Conservation (phyloP, 192 early-diverging fungal genomes). For the Blastocladiella britannica region DNA sequence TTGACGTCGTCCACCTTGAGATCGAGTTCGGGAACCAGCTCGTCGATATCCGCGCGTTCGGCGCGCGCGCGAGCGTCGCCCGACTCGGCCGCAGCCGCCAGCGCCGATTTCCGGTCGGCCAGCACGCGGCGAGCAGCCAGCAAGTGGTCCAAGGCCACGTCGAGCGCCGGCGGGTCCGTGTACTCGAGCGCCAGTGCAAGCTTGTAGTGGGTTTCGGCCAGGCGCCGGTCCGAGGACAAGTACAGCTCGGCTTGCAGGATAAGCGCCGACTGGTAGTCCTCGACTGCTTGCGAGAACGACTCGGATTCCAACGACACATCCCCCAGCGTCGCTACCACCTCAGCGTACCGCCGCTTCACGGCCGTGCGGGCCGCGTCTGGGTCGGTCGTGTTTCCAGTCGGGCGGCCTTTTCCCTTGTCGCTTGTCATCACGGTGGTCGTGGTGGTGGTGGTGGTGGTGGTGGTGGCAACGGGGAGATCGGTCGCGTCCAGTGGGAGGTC, state of each 20-base stretch:
- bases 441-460: too few relatives aligned
- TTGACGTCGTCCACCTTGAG: slow-evolving; percentile 9
- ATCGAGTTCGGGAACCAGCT: slow-evolving; percentile 9
- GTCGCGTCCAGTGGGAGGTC: background rate
- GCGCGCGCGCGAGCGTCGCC: background rate
- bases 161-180: slow-evolving; percentile 5
- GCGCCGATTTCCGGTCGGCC: too few relatives aligned
- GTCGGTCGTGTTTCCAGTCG: background rate
- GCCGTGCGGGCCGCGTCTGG: background rate
- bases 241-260: slow-evolving; percentile 8
- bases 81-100: too few relatives aligned
- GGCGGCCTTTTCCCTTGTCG: background rate
- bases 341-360: slow-evolving; percentile 9
- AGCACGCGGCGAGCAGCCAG: background rate
- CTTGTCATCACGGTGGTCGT: too few relatives aligned
- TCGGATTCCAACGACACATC: slow-evolving; percentile 21
- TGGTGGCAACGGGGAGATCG: background rate
- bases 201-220: slow-evolving; percentile 20
- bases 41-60: slow-evolving; percentile 13
- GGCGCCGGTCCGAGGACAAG: slow-evolving; percentile 9
- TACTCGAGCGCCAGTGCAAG: slow-evolving; percentile 19
- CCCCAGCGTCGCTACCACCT: slow-evolving; percentile 16
- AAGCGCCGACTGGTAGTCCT: slow-evolving; percentile 11
- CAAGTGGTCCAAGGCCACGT: slow-evolving; percentile 11
- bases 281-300: slow-evolving; percentile 13